Evolutionary conservation across 352 stramenopile genomes (phyloP).

Genomic region (Plasmopara muralis): DNA sequence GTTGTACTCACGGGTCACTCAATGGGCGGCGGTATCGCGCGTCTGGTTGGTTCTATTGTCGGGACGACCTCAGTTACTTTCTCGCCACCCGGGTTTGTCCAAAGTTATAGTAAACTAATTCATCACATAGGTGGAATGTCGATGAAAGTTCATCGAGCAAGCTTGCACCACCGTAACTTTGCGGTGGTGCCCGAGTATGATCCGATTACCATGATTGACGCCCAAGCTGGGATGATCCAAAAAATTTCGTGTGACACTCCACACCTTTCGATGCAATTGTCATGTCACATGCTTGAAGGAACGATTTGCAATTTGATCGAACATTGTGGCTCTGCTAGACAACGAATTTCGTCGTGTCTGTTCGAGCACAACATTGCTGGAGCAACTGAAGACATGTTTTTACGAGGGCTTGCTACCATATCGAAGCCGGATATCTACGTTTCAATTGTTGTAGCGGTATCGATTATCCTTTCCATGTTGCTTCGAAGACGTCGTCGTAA

Average conservation of each 20-base stretch:
- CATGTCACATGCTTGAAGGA: constrained; percentile 89
- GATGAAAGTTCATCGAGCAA: constrained; percentile 63
- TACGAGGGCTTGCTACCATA: constrained; percentile 26
- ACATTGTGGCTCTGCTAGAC: constrained; percentile 56
- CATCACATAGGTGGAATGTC: constrained; percentile 71
- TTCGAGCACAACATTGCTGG: constrained; percentile 78
- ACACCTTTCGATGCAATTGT: constrained; percentile 84
- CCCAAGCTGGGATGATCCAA: constrained; percentile 83
- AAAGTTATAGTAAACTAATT: constrained; percentile 87
- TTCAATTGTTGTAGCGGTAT: constrained; percentile 37
- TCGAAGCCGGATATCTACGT: constrained; percentile 56
- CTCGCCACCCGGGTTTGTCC: constrained; percentile 74
- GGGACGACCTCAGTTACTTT: constrained; percentile 78
- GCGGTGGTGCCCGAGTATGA: constrained; percentile 86
- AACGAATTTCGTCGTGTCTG: constrained; percentile 55
- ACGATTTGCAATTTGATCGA: constrained; percentile 80
- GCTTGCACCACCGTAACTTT: constrained; percentile 80
- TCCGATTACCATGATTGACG: constrained; percentile 84
- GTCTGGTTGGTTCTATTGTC: constrained; percentile 75
- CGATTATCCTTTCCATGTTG: constrained; percentile 59
- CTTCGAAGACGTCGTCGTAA: constrained; percentile 37
- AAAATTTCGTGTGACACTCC: constrained; percentile 86
- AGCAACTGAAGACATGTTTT: constrained; percentile 59
- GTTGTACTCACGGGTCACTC: constrained; percentile 86
- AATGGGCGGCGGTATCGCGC: constrained; percentile 82